Conservation (phyloP, 257 asterid species). For the Lavandula angustifolia region DNA sequence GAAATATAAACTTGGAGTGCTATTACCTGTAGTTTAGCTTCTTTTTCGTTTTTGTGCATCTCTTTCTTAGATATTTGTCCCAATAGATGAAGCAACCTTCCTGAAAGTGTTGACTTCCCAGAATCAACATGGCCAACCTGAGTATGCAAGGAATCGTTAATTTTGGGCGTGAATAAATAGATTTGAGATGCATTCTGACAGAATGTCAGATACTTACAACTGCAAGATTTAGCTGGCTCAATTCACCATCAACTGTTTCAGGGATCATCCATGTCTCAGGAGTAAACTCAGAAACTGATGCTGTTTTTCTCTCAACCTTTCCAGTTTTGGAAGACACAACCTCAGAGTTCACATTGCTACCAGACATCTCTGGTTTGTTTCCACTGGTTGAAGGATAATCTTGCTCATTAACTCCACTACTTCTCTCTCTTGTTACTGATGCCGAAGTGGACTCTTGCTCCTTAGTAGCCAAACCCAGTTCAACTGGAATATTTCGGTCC, state of each 20-base stretch:
- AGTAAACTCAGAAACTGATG: constrained; percentile 48
- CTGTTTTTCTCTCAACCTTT: constrained; percentile 42
- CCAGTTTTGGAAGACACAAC: constrained; percentile 55
- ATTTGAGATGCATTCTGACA: not conserved
- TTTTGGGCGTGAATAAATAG: constrained; percentile 11
- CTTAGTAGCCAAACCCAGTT: constrained; percentile 42
- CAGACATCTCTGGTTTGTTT: constrained; percentile 37
- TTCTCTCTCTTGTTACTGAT: constrained; percentile 46
- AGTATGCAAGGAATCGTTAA: constrained; percentile 28
- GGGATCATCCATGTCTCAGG: constrained; percentile 82
- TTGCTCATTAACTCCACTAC: constrained; percentile 38
- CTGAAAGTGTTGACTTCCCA: constrained; percentile 97
- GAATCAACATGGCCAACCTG: constrained; percentile 99
- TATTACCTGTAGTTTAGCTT: constrained; percentile 79
- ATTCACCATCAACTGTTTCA: constrained; percentile 47
- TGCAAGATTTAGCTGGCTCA: constrained; percentile 89
- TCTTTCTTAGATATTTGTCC: constrained; percentile 84
- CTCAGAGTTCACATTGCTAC: constrained; percentile 38
- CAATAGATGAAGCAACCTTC: constrained; percentile 84
- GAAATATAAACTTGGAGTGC: constrained; percentile 9
- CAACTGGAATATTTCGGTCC: constrained; percentile 38
- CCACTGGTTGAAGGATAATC: constrained; percentile 42
- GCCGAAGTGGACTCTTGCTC: constrained; percentile 44
- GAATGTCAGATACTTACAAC: constrained; percentile 55
- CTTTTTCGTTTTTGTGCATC: constrained; percentile 82